Evolutionary conservation across 176 grass and related monocot genomes (phyloP).

Genomic region (Phoenix dactylifera): DNA sequence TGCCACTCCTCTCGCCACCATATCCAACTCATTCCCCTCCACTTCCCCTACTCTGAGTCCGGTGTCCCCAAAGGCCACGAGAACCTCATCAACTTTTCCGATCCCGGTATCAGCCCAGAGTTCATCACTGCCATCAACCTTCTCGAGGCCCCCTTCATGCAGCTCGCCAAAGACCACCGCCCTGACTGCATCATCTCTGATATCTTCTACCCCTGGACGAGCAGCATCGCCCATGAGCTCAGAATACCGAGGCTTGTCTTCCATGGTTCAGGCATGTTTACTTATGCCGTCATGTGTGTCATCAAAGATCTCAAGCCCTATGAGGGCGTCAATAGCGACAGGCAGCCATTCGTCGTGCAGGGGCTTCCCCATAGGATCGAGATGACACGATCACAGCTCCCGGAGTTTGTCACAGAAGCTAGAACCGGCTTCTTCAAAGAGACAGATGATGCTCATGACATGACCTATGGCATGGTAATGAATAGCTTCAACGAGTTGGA

Average conservation of each 20-base stretch:
- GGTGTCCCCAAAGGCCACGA: conserved; percentile 41
- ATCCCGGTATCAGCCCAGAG: conserved; percentile 5
- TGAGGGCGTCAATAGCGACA: background rate
- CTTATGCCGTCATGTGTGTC: background rate
- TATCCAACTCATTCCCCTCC: conserved; percentile 19
- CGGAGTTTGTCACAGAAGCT: background rate
- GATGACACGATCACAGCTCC: background rate
- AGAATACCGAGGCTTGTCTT: conserved; percentile 38
- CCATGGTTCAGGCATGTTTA: conserved; percentile 23
- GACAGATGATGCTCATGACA: too few relatives aligned
- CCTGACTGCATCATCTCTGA: conserved; percentile 36
- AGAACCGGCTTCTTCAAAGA: background rate
- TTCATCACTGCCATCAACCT: background rate
- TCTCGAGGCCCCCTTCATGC: conserved; percentile 35
- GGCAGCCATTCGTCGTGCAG: background rate
- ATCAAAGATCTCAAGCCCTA: background rate
- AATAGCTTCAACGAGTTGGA: conserved; percentile 20
- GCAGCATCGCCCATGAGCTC: conserved; percentile 12
- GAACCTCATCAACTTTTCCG: background rate
- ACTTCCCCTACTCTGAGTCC: conserved; percentile 37
- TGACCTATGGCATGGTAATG: background rate
- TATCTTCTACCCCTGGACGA: conserved; percentile 38
- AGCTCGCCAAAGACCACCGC: conserved; percentile 10
- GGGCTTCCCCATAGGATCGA: background rate
- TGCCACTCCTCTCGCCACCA: background rate